Percentiles rank a stretch among this genome's conserved stretches.
Conservation (phyloP, 441 rosid species). For the Gossypium davidsonii region DNA sequence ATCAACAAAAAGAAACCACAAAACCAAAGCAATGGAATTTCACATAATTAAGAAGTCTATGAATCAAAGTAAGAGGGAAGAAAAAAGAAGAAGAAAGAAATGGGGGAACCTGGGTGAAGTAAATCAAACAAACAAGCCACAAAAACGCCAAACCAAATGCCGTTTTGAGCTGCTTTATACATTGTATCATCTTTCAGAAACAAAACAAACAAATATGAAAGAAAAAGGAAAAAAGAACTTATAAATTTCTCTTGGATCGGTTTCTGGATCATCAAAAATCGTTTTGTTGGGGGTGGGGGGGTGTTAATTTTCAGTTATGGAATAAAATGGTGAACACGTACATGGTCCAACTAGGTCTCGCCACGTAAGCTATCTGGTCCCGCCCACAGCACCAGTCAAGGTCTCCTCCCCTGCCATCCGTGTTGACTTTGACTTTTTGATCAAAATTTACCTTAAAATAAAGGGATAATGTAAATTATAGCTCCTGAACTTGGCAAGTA, state of each 20-base stretch:
- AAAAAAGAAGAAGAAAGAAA: background rate
- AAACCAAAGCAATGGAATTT: background rate
- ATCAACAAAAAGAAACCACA: background rate
- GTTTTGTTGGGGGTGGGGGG: background rate
- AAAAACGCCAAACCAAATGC: slow-evolving; percentile 76
- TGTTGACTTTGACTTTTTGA: background rate
- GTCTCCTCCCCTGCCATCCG: background rate
- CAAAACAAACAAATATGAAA: background rate
- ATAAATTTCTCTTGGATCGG: background rate
- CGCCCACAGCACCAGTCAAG: background rate
- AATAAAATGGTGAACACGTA: slow-evolving; percentile 4
- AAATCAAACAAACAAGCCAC: slow-evolving; percentile 87
- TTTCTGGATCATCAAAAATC: background rate
- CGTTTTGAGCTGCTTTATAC: slow-evolving; percentile 52
- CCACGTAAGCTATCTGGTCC: slow-evolving; percentile 14
- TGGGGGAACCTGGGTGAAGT: slow-evolving; percentile 80
- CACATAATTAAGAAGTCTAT: background rate
- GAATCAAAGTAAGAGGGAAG: background rate
- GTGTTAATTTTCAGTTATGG: background rate
- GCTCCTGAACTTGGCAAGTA: no score
- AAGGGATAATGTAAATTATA: background rate
- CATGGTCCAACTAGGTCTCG: background rate
- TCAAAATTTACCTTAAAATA: background rate
- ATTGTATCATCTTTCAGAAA: slow-evolving; percentile 43
- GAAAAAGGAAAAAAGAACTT: background rate